Percentiles rank a stretch among this genome's conserved stretches.
Conservation (phyloP, 1,139 yeast species). For the Citeromyces siamensis region DNA sequence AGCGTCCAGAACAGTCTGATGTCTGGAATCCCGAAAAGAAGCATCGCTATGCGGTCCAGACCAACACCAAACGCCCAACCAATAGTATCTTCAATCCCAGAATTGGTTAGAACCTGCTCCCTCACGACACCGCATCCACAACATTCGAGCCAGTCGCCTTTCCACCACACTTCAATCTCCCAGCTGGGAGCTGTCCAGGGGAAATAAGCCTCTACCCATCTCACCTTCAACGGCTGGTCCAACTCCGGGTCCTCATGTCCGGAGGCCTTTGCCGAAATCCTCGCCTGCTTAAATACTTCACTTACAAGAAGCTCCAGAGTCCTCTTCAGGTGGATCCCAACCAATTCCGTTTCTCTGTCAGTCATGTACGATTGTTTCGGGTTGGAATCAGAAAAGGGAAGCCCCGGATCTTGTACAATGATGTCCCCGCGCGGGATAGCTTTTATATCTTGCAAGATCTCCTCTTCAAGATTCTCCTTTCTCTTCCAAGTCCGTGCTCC, state of each 20-base stretch:
- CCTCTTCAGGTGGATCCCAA: slow-evolving; percentile 70
- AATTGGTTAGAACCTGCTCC: slow-evolving; percentile 61
- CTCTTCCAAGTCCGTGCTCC: slow-evolving; percentile 86
- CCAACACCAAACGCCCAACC: slow-evolving; percentile 99
- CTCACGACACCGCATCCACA: slow-evolving; percentile 94
- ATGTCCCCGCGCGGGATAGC: slow-evolving; percentile 55
- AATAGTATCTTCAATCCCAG: slow-evolving; percentile 55
- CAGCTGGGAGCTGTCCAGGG: slow-evolving; percentile 99
- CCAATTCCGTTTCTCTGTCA: slow-evolving; percentile 51
- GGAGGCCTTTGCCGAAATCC: slow-evolving; percentile 50
- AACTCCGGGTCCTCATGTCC: slow-evolving; percentile 53
- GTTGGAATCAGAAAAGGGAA: slow-evolving; percentile 39
- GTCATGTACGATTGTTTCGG: slow-evolving; percentile 77
- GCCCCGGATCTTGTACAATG: slow-evolving; percentile 67
- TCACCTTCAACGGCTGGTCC: slow-evolving; percentile 66
- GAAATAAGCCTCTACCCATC: slow-evolving; percentile 95
- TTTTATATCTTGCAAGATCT: slow-evolving; percentile 43
- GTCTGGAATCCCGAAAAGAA: slow-evolving; percentile 89
- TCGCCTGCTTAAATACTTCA: slow-evolving; percentile 71
- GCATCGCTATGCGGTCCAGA: slow-evolving; percentile 90
- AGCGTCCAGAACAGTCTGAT: slow-evolving; percentile 86
- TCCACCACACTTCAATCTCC: slow-evolving; percentile 99
- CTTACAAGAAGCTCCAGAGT: slow-evolving; percentile 76
- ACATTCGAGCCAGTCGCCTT: slow-evolving; percentile 95
- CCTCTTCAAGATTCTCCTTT: slow-evolving; percentile 19